Percentiles rank a stretch among this genome's conserved stretches.
Evolutionary conservation across 345 rosid genomes (phyloP).

Genomic region (Hirschfeldia incana): DNA sequence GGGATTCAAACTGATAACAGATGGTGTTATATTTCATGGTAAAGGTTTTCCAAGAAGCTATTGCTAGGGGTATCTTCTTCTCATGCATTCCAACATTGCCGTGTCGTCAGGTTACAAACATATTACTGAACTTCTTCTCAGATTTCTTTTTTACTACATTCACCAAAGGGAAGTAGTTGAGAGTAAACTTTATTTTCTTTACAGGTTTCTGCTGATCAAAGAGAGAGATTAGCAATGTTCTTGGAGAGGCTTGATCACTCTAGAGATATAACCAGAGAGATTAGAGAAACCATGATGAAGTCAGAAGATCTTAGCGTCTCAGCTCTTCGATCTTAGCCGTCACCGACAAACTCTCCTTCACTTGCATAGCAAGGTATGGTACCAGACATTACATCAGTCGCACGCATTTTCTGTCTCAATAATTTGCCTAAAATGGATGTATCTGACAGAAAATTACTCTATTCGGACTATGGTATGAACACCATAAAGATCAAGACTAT

Average conservation of each 20-base stretch:
- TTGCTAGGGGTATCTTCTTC: neutral
- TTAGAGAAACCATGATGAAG: conserved; percentile 75
- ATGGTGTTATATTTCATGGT: neutral
- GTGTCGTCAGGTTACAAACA: neutral
- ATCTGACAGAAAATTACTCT: too few relatives aligned
- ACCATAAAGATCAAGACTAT: neutral
- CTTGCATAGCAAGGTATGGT: conserved; percentile 61
- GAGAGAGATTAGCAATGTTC: conserved; percentile 65
- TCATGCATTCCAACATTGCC: neutral
- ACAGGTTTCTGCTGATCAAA: conserved; percentile 69
- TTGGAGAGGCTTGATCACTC: conserved; percentile 73
- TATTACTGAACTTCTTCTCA: neutral
- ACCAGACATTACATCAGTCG: neutral
- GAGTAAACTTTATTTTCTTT: neutral
- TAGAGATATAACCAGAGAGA: conserved; percentile 68
- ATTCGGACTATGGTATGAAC: too few relatives aligned
- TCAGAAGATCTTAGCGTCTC: conserved; percentile 72
- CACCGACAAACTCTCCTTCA: conserved; percentile 31
- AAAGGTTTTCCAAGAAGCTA: neutral
- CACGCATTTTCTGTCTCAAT: neutral
- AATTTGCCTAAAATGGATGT: too few relatives aligned
- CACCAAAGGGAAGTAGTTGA: neutral
- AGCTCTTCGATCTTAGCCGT: conserved; percentile 80
- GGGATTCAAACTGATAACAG: neutral
- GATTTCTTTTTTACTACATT: too few relatives aligned